A percentile compares a stretch with the other conserved stretches of the same genome.
phyloP scores from a whole-genome alignment of 176 grass and related monocot genomes.

The Oryza glumipatula region DNA sequence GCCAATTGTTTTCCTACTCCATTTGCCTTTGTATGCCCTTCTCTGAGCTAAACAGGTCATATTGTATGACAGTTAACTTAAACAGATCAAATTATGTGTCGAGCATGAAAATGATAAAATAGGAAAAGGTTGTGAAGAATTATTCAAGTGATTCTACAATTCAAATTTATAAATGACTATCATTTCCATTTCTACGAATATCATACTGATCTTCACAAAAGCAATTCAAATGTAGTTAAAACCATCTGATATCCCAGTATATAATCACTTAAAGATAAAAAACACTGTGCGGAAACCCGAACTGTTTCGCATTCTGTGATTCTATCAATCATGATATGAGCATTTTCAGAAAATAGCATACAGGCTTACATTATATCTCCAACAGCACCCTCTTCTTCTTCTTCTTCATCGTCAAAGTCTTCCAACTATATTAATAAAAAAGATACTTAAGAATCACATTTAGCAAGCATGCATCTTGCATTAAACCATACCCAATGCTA shows the following conservation, averaged over 20 bases:
- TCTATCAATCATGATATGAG: background rate
- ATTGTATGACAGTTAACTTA: background rate
- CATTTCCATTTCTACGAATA: background rate
- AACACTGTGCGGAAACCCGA: background rate
- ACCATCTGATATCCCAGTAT: constrained; percentile 1
- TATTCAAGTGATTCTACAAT: constrained; percentile 2
- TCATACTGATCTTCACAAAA: constrained; percentile 10
- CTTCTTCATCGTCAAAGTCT: constrained; percentile 65
- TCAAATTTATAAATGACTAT: background rate
- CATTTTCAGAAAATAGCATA: constrained; percentile 15
- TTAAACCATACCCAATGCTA: constrained; percentile 10
- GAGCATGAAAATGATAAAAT: background rate
- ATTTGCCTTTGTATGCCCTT: background rate
- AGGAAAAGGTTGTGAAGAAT: background rate
- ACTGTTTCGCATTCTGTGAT: constrained; percentile 3
- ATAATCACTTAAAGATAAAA: background rate
- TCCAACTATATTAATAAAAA: constrained; percentile 58
- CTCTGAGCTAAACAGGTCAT: background rate
- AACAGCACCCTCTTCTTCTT: constrained; percentile 54
- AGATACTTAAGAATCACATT: constrained; percentile 27
- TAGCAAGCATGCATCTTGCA: background rate
- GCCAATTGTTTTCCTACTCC: background rate
- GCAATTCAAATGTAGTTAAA: constrained; percentile 1
- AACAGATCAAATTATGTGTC: background rate
- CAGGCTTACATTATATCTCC: constrained; percentile 62